Percentiles rank a stretch among this genome's conserved stretches.
Conservation (phyloP, 1,284 basidiomycete genomes). For the Papiliotrema laurentii region DNA sequence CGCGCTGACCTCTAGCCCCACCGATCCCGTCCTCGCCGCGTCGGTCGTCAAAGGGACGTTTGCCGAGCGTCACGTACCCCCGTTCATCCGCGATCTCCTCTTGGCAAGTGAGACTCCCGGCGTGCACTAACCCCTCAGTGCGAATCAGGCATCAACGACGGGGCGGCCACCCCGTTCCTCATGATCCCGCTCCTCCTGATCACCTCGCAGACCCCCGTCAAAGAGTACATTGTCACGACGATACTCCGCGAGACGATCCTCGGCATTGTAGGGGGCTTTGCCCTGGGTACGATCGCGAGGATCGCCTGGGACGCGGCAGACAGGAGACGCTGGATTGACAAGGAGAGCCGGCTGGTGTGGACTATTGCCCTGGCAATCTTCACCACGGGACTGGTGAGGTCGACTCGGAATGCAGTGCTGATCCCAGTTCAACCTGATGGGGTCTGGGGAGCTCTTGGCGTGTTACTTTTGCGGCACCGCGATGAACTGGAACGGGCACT, state of each 20-base stretch:
- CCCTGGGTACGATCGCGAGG: slow-evolving; percentile 13
- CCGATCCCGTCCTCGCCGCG: slow-evolving; percentile 24
- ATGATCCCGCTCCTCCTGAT: slow-evolving; percentile 16
- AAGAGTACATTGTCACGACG: slow-evolving; percentile 13
- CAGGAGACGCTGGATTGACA: slow-evolving; percentile 18
- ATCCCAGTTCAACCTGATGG: slow-evolving; percentile 14
- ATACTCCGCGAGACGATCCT: slow-evolving; percentile 15
- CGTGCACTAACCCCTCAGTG: not conserved
- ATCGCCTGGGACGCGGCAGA: slow-evolving; percentile 12
- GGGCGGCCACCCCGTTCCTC: slow-evolving; percentile 20
- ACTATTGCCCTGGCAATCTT: slow-evolving; percentile 21
- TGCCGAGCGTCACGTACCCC: slow-evolving; percentile 24
- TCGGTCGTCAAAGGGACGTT: slow-evolving; percentile 27
- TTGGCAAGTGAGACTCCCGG: slow-evolving; percentile 4
- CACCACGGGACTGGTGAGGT: slow-evolving; percentile 16
- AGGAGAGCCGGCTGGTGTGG: slow-evolving; percentile 21
- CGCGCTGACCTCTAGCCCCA: slow-evolving; percentile 10
- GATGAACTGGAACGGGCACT: slow-evolving; percentile 18
- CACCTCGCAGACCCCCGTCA: slow-evolving; percentile 5
- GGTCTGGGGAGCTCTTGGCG: slow-evolving; percentile 20
- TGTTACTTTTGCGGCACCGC: slow-evolving; percentile 22
- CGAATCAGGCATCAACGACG: slow-evolving; percentile 7
- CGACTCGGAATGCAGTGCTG: not conserved
- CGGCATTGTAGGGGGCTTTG: slow-evolving; percentile 11
- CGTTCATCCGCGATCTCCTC: slow-evolving; percentile 23